These are phyloP conservation scores for Hondaea fermentalgiana DNA, from an alignment of 108 stramenopile genomes.

Conservation along the genomic window DNA sequence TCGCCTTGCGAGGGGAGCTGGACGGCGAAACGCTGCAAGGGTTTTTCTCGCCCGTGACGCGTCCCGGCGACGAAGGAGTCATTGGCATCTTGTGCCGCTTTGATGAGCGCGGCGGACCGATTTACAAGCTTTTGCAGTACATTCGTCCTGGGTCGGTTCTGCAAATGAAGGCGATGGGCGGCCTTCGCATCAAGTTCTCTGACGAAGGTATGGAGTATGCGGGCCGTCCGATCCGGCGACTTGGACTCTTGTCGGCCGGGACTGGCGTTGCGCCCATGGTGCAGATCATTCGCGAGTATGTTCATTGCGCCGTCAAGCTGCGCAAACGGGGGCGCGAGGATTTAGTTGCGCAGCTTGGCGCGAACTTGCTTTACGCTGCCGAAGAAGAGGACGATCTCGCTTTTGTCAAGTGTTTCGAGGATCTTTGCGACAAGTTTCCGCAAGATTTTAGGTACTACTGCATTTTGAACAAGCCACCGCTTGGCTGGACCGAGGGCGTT, in stretches of 20 bases:
- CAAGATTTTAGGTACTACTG: conserved; percentile 34
- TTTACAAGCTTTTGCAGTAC: conserved; percentile 31
- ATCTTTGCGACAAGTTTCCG: conserved; percentile 24
- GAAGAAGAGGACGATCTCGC: conserved; percentile 42
- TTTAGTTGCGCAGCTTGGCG: background rate
- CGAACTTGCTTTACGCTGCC: conserved; percentile 46
- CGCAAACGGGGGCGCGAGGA: background rate
- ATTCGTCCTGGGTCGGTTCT: conserved; percentile 38
- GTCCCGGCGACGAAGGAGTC: conserved; percentile 38
- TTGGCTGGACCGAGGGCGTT: conserved; percentile 52
- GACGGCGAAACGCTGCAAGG: conserved; percentile 50
- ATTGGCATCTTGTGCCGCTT: conserved; percentile 41
- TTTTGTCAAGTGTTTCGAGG: conserved; percentile 36
- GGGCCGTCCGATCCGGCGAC: conserved; percentile 28
- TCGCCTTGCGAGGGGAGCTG: conserved; percentile 41
- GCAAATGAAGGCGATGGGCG: conserved; percentile 53
- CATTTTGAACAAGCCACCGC: conserved; percentile 40
- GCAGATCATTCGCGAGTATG: conserved; percentile 45
- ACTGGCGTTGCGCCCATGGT: conserved; percentile 54
- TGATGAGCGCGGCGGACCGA: conserved; percentile 45
- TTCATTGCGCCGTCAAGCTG: conserved; percentile 20
- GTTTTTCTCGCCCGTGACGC: background rate
- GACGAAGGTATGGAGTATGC: background rate
- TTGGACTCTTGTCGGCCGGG: conserved; percentile 47
- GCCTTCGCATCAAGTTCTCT: conserved; percentile 37